Base-by-base conservation (phyloP, 176 grass and related monocot genomes). In the Eragrostis nindensis region DNA sequence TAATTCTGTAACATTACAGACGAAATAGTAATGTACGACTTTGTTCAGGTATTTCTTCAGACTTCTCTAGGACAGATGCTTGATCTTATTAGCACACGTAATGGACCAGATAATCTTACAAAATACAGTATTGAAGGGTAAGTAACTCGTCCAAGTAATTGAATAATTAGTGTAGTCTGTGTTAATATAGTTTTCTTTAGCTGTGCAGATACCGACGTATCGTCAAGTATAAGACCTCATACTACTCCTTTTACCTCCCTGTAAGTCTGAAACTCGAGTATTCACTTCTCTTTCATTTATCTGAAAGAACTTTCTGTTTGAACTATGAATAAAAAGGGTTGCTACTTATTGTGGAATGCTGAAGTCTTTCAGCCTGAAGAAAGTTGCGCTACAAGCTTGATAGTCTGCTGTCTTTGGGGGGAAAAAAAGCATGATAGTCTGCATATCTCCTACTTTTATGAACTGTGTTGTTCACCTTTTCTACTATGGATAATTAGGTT, bases 221-320 rank as follows among this genome's bases (percentile, higher is more conserved):
- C 86, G 90, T 92, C 1, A 88, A 88, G 38, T 88, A 92, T 66
- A 89, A 92, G 73, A 92, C 86, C 65, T 67, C 86, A 49, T 92
- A 89, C 52, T 92, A 89, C 46, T 89, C 86, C 45, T 92, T 92
- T 79, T 92, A 92, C 54, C 90, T 92, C 15, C 90, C 90, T 6
- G 90, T 92, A 79, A 83, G 86, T 75, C 59, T 5, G 7, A 55
- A 78, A 55, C 13, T 76, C 7, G 21, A 59, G 1, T 44, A 26
- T 19, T 32, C 27, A 39, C 3, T 30, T 12, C 25, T 63, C 26
- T 64, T 6, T 22, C 26, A 36, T 77, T 24, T 57, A 44, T 19
- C 16, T 25, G 3, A 26, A 26, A 44, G 22, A 8, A 42, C 15
- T 60, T 25, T 27, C 7, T 18, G 7, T 19, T 75, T 1, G 17